Percentiles rank a stretch among this genome's conserved stretches.
These are phyloP conservation scores for Gracilaria domingensis DNA, from an alignment of 23 red algal genomes.

Conservation along the genomic window DNA sequence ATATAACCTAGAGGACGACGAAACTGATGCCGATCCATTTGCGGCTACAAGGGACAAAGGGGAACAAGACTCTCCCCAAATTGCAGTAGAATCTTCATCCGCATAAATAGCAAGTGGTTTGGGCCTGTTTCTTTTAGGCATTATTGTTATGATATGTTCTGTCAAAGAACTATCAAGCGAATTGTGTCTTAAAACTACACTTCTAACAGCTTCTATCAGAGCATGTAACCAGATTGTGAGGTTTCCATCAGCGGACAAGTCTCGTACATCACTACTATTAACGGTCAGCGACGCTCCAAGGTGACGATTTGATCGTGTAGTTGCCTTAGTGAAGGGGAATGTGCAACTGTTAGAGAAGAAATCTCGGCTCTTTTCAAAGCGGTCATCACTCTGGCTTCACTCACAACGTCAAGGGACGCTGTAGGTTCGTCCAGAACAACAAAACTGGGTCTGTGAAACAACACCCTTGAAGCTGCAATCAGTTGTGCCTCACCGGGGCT, in stretches of 20 bases:
- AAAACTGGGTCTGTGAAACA: slow-evolving; percentile 60
- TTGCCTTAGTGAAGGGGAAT: slow-evolving; percentile 33
- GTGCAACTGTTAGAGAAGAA: slow-evolving; percentile 62
- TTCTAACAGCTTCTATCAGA: background rate
- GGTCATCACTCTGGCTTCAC: slow-evolving; percentile 45
- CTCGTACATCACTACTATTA: background rate
- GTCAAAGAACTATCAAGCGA: background rate
- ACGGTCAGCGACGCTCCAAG: background rate
- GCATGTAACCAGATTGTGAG: background rate
- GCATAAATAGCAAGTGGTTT: background rate
- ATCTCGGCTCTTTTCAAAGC: slow-evolving; percentile 39
- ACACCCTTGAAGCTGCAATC: slow-evolving; percentile 53
- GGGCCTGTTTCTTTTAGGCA: background rate
- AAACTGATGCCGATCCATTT: slow-evolving; percentile 64
- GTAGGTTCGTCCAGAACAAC: slow-evolving; percentile 78
- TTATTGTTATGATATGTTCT: background rate
- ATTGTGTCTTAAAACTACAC: background rate
- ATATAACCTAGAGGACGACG: slow-evolving; percentile 85
- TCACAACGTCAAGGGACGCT: slow-evolving; percentile 50
- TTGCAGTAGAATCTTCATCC: slow-evolving; percentile 10
- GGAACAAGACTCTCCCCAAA: background rate
- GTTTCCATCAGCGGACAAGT: background rate
- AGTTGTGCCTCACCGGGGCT: slow-evolving; percentile 73
- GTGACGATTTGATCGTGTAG: slow-evolving; percentile 45
- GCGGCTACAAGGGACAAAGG: slow-evolving; percentile 5